Evolutionary conservation across 306 rosid genomes (phyloP).

Genomic region (Cercis canadensis): DNA sequence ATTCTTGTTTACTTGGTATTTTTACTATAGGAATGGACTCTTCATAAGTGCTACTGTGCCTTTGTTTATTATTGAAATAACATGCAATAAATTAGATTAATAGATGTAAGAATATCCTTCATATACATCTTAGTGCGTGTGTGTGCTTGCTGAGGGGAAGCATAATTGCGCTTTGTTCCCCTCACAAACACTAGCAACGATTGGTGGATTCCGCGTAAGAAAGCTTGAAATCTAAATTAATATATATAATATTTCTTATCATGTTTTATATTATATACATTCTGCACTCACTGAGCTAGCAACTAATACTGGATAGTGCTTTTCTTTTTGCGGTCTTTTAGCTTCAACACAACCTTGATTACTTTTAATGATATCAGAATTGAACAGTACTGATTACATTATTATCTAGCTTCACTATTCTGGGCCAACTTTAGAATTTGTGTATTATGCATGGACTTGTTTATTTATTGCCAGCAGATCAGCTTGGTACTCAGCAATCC

Average conservation of each 20-base stretch:
- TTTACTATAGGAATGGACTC: too few species aligned
- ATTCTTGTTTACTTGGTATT: too few species aligned
- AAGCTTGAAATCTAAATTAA: background rate
- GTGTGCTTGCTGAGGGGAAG: slow-evolving; percentile 39
- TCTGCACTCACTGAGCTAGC: slow-evolving; percentile 3
- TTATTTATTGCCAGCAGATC: slow-evolving; percentile 1
- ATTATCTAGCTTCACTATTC: background rate
- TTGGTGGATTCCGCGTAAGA: slow-evolving; percentile 45
- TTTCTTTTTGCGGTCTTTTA: slow-evolving; percentile 5
- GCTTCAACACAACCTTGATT: slow-evolving; percentile 2
- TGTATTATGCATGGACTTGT: slow-evolving; percentile 16
- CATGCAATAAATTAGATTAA: too few species aligned
- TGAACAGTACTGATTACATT: slow-evolving; percentile 31
- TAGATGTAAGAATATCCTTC: too few species aligned
- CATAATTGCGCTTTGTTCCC: slow-evolving; percentile 32
- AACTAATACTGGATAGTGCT: slow-evolving; percentile 5
- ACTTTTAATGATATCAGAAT: background rate
- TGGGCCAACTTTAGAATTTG: background rate
- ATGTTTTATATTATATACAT: background rate
- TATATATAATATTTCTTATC: background rate
- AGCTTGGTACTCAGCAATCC: slow-evolving; percentile 30
- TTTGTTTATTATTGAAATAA: too few species aligned
- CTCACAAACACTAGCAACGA: slow-evolving; percentile 28
- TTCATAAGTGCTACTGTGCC: too few species aligned
- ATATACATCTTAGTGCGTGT: slow-evolving; percentile 24